phyloP scores from a whole-genome alignment of 805 yeast genomes.

The Yueomyces sinensis region DNA sequence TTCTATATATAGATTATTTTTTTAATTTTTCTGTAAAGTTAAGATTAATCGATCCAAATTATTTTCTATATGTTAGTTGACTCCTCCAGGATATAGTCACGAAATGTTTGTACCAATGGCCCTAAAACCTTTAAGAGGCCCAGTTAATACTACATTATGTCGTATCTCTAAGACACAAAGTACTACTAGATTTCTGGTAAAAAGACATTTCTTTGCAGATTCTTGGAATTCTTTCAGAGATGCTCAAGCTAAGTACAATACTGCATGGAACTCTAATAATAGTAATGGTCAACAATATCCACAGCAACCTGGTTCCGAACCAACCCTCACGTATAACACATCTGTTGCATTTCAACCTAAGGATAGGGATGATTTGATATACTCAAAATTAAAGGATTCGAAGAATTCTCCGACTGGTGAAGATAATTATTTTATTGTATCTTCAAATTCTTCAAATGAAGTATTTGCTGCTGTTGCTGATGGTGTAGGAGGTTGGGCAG shows the following conservation, averaged over 20 bases:
- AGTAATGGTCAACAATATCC: constrained; percentile 1
- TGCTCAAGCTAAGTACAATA: not conserved
- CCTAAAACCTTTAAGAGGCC: no score
- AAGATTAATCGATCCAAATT: no score
- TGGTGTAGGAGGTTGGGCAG: constrained; percentile 98
- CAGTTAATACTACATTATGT: no score
- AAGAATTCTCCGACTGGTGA: constrained; percentile 60
- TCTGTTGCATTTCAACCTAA: constrained; percentile 70
- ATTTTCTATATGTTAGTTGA: no score
- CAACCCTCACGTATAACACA: constrained; percentile 33
- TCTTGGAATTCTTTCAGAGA: constrained; percentile 1
- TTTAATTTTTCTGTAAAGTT: no score
- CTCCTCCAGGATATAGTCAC: no score
- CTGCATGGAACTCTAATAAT: constrained; percentile 1
- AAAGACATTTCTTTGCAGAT: constrained; percentile 10
- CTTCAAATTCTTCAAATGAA: constrained; percentile 12
- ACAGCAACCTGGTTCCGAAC: constrained; percentile 7
- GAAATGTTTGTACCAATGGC: no score
- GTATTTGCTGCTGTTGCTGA: constrained; percentile 73
- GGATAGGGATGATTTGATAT: constrained; percentile 43
- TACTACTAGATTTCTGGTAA: no score
- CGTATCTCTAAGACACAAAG: no score
- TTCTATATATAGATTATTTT: no score
- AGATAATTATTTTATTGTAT: constrained; percentile 51
- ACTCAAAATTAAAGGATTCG: constrained; percentile 18